These are phyloP conservation scores for Dryadomyces quercus-mongolicae DNA, from an alignment of 2,329 filamentous ascomycete genomes.

Conservation along the genomic window DNA sequence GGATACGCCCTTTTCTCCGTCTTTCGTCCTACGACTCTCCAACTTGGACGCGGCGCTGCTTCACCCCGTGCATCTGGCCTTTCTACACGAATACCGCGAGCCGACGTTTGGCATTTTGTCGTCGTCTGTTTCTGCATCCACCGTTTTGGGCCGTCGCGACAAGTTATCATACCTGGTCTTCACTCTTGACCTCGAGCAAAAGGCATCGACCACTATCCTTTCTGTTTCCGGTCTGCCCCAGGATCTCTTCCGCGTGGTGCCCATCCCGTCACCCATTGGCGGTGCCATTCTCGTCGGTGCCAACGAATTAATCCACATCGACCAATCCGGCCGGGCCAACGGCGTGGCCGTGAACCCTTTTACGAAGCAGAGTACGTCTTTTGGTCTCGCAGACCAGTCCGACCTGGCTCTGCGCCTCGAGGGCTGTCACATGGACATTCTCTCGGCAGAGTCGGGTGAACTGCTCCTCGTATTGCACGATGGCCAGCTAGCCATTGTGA, in stretches of 20 bases:
- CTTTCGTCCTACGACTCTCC: slow-evolving; percentile 85
- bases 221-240: slow-evolving; percentile 77
- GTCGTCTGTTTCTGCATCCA: slow-evolving; percentile 60
- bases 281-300: slow-evolving; percentile 76
- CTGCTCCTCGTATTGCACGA: slow-evolving; percentile 70
- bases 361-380: slow-evolving; percentile 69
- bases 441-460: slow-evolving; percentile 69
- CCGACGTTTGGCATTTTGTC: slow-evolving; percentile 93
- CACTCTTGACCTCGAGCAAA: slow-evolving; percentile 85
- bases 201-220: slow-evolving; percentile 82
- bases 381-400: slow-evolving; percentile 77
- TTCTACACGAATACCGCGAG: slow-evolving; percentile 93
- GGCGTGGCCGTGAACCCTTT: slow-evolving; percentile 90
- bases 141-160: slow-evolving; percentile 72
- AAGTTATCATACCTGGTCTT: slow-evolving; percentile 86
- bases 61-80: slow-evolving; percentile 82
- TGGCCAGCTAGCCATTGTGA: slow-evolving; percentile 62
- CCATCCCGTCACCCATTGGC: slow-evolving; percentile 75
- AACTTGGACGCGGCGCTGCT: slow-evolving; percentile 78
- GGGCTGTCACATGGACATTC: slow-evolving; percentile 61
- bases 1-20: slow-evolving; percentile 71
- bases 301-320: slow-evolving; percentile 89
- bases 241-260: slow-evolving; percentile 72
- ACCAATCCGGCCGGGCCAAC: slow-evolving; percentile 88
- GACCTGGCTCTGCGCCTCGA: slow-evolving; percentile 71